A percentile compares a stretch with the other conserved stretches of the same genome.
phyloP scores from a whole-genome alignment of 2,329 filamentous ascomycete genomes.

The Stemphylium beticola region DNA sequence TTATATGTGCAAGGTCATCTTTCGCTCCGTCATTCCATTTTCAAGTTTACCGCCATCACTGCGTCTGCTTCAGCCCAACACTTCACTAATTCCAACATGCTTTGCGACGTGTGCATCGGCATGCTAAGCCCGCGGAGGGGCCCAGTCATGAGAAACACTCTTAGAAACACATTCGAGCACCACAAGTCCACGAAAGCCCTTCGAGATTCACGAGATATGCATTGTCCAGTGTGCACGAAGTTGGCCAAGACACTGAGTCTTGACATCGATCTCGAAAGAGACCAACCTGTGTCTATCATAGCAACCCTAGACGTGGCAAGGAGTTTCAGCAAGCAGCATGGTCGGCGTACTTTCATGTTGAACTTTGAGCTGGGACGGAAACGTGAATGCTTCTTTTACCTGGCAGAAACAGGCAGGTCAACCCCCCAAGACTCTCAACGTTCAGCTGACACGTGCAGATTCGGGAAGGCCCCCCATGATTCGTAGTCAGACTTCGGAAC shows the following conservation, averaged over 20 bases:
- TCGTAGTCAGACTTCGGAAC: not conserved
- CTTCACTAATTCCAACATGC: conserved; percentile 2
- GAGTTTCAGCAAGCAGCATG: not conserved
- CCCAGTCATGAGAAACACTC: not conserved
- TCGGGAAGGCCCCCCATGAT: not conserved
- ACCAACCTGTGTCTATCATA: not conserved
- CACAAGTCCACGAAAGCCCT: conserved; percentile 9
- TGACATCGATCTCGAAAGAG: conserved; percentile 1
- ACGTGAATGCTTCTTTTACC: not conserved
- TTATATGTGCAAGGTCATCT: too few relatives aligned
- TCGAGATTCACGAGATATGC: conserved; percentile 1
- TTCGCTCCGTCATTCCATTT: too few relatives aligned
- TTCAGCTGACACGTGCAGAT: not conserved
- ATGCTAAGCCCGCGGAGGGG: conserved; percentile 15
- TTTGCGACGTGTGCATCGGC: conserved; percentile 15
- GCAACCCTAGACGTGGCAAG: not conserved
- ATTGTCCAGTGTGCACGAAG: conserved; percentile 18
- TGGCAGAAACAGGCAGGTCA: not conserved
- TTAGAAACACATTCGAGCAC: conserved; percentile 13
- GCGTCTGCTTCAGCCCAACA: too few relatives aligned
- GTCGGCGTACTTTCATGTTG: not conserved
- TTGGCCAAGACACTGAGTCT: conserved; percentile 3
- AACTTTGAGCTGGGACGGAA: not conserved
- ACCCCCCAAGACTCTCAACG: not conserved
- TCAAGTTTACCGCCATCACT: too few relatives aligned